Conservation (phyloP, 2,329 filamentous ascomycete species). For the Trichophyton equinum region DNA sequence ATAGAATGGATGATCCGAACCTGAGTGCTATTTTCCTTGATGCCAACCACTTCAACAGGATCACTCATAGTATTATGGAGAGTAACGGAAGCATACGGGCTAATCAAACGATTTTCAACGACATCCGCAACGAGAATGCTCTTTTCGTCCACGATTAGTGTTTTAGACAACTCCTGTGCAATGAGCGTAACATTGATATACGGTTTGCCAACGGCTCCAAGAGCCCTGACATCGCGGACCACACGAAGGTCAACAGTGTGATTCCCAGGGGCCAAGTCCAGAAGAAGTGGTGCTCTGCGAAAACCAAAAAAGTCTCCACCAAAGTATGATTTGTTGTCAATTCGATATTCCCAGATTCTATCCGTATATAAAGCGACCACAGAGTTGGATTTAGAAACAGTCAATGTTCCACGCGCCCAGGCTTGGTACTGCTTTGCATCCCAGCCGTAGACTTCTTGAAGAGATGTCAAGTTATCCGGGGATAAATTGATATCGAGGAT, state of each 20-base stretch:
- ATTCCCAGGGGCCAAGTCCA: slow-evolving; percentile 38
- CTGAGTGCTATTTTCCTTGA: slow-evolving; percentile 9
- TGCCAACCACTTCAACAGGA: slow-evolving; percentile 14
- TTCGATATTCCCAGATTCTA: slow-evolving; percentile 40
- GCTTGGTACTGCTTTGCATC: slow-evolving; percentile 46
- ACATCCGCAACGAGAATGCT: slow-evolving; percentile 40
- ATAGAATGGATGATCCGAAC: neutral
- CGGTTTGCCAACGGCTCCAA: slow-evolving; percentile 41
- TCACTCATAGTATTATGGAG: slow-evolving; percentile 35
- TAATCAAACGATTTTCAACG: slow-evolving; percentile 37
- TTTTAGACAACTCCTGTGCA: slow-evolving; percentile 18
- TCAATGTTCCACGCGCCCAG: slow-evolving; percentile 43
- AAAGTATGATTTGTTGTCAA: slow-evolving; percentile 42
- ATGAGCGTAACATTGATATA: slow-evolving; percentile 33
- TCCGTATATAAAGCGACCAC: slow-evolving; percentile 35
- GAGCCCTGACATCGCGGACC: slow-evolving; percentile 44
- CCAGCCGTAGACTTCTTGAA: slow-evolving; percentile 47
- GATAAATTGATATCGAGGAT: slow-evolving; percentile 37
- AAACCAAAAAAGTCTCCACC: slow-evolving; percentile 47
- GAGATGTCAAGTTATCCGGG: slow-evolving; percentile 41
- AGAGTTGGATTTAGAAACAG: slow-evolving; percentile 22
- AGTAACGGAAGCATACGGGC: slow-evolving; percentile 36
- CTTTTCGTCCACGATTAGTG: slow-evolving; percentile 21
- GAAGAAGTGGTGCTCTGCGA: slow-evolving; percentile 37
- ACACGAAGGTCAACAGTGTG: slow-evolving; percentile 43